Conservation (phyloP, 116 monocot genomes). For the Dioscorea cayenensis region DNA sequence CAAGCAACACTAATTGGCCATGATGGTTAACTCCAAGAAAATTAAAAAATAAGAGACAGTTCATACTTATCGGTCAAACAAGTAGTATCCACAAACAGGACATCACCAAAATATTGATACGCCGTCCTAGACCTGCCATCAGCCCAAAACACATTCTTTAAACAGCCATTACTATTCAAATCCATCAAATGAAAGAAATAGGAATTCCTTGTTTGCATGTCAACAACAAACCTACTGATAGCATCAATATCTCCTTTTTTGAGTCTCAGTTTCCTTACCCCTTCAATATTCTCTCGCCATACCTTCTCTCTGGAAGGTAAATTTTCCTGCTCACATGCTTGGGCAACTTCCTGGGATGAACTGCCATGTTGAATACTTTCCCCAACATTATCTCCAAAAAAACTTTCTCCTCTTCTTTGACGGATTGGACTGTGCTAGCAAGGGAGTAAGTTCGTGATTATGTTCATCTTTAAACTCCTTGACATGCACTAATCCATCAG, state of each 20-base stretch:
- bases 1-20: neutral
- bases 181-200: neutral
- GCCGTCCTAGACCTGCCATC: neutral
- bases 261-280: neutral
- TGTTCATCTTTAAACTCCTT: neutral
- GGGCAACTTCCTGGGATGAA: neutral
- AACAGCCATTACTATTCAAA: neutral
- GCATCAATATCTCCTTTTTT: neutral
- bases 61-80: neutral
- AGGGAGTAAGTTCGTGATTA: neutral
- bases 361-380: neutral
- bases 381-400: neutral
- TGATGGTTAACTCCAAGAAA: neutral
- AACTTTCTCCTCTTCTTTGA: neutral
- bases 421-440: neutral
- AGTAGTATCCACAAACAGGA: neutral
- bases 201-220: neutral
- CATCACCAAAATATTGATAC: neutral
- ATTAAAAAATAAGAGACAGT: neutral
- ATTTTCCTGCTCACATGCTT: neutral
- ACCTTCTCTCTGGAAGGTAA: neutral
- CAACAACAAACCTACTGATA: neutral
- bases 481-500: neutral
- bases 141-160: slow-evolving; percentile 2
- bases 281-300: neutral